These are phyloP conservation scores for Globisporangium rhizosaccharum DNA, from an alignment of 352 stramenopile species.

Conservation along the genomic window DNA sequence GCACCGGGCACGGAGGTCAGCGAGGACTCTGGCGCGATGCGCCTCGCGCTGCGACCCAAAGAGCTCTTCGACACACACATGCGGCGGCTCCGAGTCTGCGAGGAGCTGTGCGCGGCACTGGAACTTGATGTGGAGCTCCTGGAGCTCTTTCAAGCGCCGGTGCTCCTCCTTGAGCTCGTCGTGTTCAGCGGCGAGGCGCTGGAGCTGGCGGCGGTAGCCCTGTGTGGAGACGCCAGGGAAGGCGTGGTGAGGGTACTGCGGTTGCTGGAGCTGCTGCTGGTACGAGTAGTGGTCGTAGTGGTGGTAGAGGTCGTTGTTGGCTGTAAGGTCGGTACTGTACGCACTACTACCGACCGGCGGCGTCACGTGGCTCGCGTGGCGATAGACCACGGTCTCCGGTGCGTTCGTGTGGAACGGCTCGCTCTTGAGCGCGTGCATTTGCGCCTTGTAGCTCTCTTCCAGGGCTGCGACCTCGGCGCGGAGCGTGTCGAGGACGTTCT, in stretches of 20 bases:
- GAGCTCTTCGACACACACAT: slow-evolving; percentile 1
- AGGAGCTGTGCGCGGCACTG: slow-evolving; percentile 25
- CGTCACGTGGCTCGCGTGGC: not conserved
- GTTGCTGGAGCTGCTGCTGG: not conserved
- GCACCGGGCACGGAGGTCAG: slow-evolving; percentile 2
- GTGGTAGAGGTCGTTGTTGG: no score
- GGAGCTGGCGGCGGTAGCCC: slow-evolving; percentile 6
- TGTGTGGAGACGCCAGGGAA: not conserved
- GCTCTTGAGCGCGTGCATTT: slow-evolving; percentile 15
- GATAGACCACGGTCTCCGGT: not conserved
- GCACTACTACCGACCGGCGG: not conserved
- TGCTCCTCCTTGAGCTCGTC: slow-evolving; percentile 20
- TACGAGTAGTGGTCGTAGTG: not conserved
- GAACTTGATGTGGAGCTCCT: slow-evolving; percentile 19
- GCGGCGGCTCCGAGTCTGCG: slow-evolving; percentile 7
- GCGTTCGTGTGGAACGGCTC: not conserved
- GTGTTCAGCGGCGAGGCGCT: slow-evolving; percentile 17
- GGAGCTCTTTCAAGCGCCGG: slow-evolving; percentile 12
- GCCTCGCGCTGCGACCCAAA: slow-evolving; percentile 5
- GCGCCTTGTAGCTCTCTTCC: slow-evolving; percentile 19
- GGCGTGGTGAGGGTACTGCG: not conserved
- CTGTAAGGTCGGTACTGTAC: not conserved
- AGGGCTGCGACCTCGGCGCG: slow-evolving; percentile 22
- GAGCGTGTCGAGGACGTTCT: slow-evolving; percentile 22
- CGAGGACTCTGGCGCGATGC: slow-evolving; percentile 4